Evolutionary conservation across 1,139 yeast species (phyloP).

Genomic region (Magnusiomyces suaveolens): DNA sequence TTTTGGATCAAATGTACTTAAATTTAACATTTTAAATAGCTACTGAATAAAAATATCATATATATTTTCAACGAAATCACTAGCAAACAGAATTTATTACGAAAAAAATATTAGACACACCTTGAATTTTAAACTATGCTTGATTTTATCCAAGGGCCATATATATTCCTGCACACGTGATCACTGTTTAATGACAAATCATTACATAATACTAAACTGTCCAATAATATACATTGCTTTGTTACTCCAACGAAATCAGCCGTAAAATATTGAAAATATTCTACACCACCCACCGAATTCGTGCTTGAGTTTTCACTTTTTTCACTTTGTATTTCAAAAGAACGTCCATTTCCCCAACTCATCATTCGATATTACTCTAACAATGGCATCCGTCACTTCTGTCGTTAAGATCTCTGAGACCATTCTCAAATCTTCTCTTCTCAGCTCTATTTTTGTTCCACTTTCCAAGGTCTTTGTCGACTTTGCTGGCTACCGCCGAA

Average conservation of each 20-base stretch:
- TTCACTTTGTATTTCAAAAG: neutral
- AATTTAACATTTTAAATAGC: no score
- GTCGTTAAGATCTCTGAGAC: slow-evolving; percentile 74
- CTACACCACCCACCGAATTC: no score
- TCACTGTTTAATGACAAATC: neutral
- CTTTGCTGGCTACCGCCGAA: slow-evolving; percentile 82
- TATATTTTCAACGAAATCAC: no score
- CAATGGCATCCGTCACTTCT: slow-evolving; percentile 69
- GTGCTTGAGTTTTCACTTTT: no score
- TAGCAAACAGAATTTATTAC: no score
- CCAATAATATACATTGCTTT: neutral
- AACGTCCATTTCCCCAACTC: neutral
- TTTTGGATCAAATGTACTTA: no score
- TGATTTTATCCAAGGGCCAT: no score
- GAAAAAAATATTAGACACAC: no score
- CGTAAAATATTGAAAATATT: neutral
- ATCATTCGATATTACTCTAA: slow-evolving; percentile 1
- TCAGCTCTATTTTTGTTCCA: slow-evolving; percentile 69
- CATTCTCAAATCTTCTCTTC: slow-evolving; percentile 70
- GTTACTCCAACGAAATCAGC: neutral
- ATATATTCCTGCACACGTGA: no score
- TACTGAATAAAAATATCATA: no score
- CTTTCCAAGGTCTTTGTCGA: slow-evolving; percentile 64
- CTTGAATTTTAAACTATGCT: no score
- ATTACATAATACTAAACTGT: neutral